phyloP scores from a whole-genome alignment of 2,329 filamentous ascomycete genomes.

The Escovopsis sp. region DNA sequence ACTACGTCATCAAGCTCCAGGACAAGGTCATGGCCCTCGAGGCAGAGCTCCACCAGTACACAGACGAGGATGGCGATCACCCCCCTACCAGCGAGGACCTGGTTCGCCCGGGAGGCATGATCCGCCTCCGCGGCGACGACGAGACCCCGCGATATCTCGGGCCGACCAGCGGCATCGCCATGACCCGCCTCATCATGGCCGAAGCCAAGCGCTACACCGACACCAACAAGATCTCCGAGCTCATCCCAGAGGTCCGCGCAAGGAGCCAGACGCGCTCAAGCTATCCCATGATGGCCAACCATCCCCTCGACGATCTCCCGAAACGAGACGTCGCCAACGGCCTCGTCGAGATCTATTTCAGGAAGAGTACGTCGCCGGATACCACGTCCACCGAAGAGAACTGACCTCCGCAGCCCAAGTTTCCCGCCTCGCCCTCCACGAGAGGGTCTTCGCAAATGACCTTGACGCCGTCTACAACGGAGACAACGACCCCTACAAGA shows the following conservation, averaged over 20 bases:
- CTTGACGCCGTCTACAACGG: slow-evolving; percentile 70
- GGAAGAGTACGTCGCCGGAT: slow-evolving; percentile 34
- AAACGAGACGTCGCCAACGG: slow-evolving; percentile 59
- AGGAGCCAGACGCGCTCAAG: slow-evolving; percentile 51
- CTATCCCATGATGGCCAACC: slow-evolving; percentile 79
- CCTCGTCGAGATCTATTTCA: slow-evolving; percentile 71
- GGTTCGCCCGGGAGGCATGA: slow-evolving; percentile 71
- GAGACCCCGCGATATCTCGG: slow-evolving; percentile 81
- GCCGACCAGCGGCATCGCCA: slow-evolving; percentile 87
- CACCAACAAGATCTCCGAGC: slow-evolving; percentile 78
- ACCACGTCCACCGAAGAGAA: background rate
- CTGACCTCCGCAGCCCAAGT: slow-evolving; percentile 52
- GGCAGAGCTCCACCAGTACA: slow-evolving; percentile 63
- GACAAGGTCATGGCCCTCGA: slow-evolving; percentile 73
- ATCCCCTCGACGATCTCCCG: slow-evolving; percentile 63
- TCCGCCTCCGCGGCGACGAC: slow-evolving; percentile 71
- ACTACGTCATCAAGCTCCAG: slow-evolving; percentile 85
- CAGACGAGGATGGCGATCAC: slow-evolving; percentile 58
- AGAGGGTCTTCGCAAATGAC: slow-evolving; percentile 61
- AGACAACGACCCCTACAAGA: slow-evolving; percentile 63
- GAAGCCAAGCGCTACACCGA: slow-evolving; percentile 89
- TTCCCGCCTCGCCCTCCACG: slow-evolving; percentile 76
- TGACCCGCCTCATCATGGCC: slow-evolving; percentile 90
- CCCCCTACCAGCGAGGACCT: slow-evolving; percentile 68
- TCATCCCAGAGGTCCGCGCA: slow-evolving; percentile 61